A percentile compares a stretch with the other conserved stretches of the same genome.
Evolutionary conservation across 2,329 filamentous ascomycete species (phyloP).

Genomic region (Sclerotinia nivalis): DNA sequence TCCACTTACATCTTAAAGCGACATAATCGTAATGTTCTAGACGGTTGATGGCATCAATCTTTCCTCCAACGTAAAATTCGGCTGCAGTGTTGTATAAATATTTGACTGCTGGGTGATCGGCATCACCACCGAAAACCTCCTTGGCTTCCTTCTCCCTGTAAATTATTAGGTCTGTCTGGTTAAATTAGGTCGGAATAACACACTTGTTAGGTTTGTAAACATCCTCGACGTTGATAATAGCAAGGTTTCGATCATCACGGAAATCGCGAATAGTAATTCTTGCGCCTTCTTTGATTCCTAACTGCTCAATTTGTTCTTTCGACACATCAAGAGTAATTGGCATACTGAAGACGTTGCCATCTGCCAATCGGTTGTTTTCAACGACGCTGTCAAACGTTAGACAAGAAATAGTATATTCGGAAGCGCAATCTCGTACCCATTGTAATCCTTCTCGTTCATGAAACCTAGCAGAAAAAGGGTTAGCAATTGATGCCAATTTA

Average conservation of each 20-base stretch:
- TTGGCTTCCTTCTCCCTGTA: slow-evolving; percentile 81
- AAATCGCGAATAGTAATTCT: slow-evolving; percentile 90
- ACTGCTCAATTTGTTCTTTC: slow-evolving; percentile 70
- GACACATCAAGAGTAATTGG: slow-evolving; percentile 91
- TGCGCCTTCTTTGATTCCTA: slow-evolving; percentile 75
- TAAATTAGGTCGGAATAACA: slow-evolving; percentile 40
- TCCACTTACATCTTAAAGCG: slow-evolving; percentile 79
- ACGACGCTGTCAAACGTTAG: slow-evolving; percentile 68
- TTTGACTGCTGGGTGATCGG: slow-evolving; percentile 88
- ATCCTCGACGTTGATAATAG: slow-evolving; percentile 93
- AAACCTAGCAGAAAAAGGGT: slow-evolving; percentile 63
- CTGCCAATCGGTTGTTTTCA: slow-evolving; percentile 78
- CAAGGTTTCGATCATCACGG: slow-evolving; percentile 92
- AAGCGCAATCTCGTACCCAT: slow-evolving; percentile 62
- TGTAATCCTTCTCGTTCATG: slow-evolving; percentile 96
- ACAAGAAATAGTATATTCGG: slow-evolving; percentile 26
- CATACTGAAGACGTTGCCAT: slow-evolving; percentile 92
- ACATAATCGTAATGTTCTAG: slow-evolving; percentile 99
- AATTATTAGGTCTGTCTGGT: slow-evolving; percentile 30
- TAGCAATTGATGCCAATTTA: slow-evolving; percentile 30
- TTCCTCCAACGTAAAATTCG: slow-evolving; percentile 93
- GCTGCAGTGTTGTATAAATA: slow-evolving; percentile 80
- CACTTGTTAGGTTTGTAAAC: slow-evolving; percentile 96
- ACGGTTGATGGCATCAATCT: slow-evolving; percentile 91
- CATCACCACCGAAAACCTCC: slow-evolving; percentile 89